Conservation (phyloP, 2,329 filamentous ascomycete species). For the Ambrosiella cleistominuta region DNA sequence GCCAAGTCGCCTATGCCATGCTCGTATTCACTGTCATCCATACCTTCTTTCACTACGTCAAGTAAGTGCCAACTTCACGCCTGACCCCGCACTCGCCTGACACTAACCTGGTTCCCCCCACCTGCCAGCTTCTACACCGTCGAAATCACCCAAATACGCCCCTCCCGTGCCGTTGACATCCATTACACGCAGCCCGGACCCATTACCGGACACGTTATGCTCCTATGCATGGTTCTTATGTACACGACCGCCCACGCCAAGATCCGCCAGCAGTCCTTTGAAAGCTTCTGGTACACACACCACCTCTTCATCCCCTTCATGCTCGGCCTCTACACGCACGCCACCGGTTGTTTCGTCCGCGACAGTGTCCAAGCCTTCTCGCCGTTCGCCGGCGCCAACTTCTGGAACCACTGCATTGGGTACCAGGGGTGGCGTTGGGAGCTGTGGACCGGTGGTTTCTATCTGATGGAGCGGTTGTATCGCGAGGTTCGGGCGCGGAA, state of each 20-base stretch:
- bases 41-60: conserved; percentile 75
- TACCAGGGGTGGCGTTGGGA: conserved; percentile 98
- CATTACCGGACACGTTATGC: conserved; percentile 92
- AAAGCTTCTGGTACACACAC: conserved; percentile 98
- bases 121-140: conserved; percentile 63
- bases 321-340: conserved; percentile 86
- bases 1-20: conserved; percentile 80
- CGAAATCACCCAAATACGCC: conserved; percentile 67
- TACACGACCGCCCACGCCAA: conserved; percentile 89
- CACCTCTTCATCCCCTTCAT: conserved; percentile 94
- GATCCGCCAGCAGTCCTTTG: conserved; percentile 91
- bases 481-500: conserved; percentile 74
- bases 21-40: conserved; percentile 69
- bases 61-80: conserved; percentile 22
- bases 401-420: conserved; percentile 87
- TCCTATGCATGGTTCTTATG: conserved; percentile 95
- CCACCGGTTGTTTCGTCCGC: conserved; percentile 88
- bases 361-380: conserved; percentile 56
- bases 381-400: conserved; percentile 64
- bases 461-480: conserved; percentile 75
- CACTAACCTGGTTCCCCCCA: not conserved
- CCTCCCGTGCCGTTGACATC: conserved; percentile 67
- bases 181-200: conserved; percentile 81
- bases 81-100: not conserved
- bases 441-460: conserved; percentile 67